A percentile compares a stretch with the other conserved stretches of the same genome.
These are phyloP conservation scores for Parsonsia alboflavescens DNA, from an alignment of 257 asterid genomes.

Conservation along the genomic window DNA sequence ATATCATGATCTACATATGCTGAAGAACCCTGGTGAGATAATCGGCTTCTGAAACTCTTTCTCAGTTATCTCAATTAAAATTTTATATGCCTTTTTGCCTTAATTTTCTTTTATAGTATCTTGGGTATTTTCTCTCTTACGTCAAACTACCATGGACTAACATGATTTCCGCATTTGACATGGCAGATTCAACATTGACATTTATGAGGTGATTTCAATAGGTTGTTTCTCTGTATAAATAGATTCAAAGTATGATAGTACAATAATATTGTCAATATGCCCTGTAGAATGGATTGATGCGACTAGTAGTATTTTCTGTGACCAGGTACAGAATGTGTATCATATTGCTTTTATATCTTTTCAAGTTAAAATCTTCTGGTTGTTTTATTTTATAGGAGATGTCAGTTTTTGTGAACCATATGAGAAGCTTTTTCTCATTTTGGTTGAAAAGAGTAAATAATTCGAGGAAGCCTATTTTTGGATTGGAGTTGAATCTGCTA, in stretches of 20 bases:
- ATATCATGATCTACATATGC: slow-evolving; percentile 63
- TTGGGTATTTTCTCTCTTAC: background rate
- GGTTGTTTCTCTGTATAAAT: background rate
- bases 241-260: background rate
- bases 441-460: background rate
- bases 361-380: background rate
- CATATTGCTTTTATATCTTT: background rate
- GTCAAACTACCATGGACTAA: background rate
- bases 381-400: background rate
- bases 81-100: background rate
- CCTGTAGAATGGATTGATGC: background rate
- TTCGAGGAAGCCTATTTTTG: background rate
- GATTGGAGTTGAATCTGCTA: background rate
- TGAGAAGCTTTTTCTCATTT: background rate
- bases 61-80: background rate
- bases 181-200: background rate
- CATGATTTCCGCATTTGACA: background rate
- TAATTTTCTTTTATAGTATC: background rate
- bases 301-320: background rate
- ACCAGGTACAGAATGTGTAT: background rate
- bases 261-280: background rate
- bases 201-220: background rate
- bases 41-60: background rate
- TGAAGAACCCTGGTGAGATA: slow-evolving; percentile 51
- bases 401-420: background rate